These are phyloP conservation scores for Mucor plumbeus DNA, from an alignment of 371 early-diverging fungal species.

Conservation along the genomic window DNA sequence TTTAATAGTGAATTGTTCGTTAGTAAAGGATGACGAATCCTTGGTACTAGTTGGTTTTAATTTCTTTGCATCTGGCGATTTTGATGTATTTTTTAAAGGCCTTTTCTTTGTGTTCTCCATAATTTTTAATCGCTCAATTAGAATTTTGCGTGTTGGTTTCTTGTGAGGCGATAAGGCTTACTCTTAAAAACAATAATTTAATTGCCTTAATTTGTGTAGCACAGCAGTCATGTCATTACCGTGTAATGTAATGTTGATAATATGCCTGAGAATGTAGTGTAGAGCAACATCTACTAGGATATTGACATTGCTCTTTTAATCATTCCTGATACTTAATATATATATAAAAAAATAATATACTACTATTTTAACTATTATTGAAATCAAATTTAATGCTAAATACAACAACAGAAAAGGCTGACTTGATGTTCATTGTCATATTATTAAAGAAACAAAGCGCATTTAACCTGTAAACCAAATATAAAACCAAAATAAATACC, in stretches of 20 bases:
- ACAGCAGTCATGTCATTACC: background rate
- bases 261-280: no score
- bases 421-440: no score
- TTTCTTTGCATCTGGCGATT: background rate
- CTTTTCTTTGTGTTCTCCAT: background rate
- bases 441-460: no score
- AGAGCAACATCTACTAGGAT: no score
- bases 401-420: no score
- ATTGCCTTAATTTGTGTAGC: background rate
- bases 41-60: background rate
- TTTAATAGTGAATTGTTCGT: background rate
- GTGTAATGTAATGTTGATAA: background rate
- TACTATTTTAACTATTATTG: no score
- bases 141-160: background rate
- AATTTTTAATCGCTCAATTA: background rate
- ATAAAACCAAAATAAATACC: no score
- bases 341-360: no score
- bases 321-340: no score
- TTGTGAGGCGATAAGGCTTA: background rate
- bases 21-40: background rate
- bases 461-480: no score
- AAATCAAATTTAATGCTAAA: no score
- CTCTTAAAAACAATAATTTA: background rate
- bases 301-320: no score
- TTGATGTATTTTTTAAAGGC: background rate